These are phyloP conservation scores for Fraxinus quadrangulata DNA, from an alignment of 257 asterid genomes.

Conservation along the genomic window DNA sequence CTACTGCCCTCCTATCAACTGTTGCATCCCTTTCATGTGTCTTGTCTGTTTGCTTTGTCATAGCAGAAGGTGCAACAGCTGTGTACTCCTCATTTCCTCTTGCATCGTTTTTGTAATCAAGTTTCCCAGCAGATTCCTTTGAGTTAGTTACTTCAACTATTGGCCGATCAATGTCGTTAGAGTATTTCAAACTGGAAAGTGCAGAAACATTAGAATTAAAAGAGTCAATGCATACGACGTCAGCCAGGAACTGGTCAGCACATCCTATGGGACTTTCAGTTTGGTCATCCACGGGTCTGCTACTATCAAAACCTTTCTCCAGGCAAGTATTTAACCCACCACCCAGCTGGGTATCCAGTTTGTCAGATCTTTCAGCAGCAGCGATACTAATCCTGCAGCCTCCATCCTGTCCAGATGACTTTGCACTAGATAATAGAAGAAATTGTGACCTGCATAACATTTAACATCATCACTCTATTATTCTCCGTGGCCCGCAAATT, in stretches of 20 bases:
- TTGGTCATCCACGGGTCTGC: constrained; percentile 19
- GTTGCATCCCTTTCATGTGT: constrained; percentile 22
- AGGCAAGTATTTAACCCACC: constrained; percentile 24
- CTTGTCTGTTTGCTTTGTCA: constrained; percentile 33
- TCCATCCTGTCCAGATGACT: constrained; percentile 32
- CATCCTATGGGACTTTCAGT: constrained; percentile 34
- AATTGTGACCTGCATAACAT: constrained; percentile 39
- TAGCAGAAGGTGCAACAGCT: constrained; percentile 27
- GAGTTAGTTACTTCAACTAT: constrained; percentile 27
- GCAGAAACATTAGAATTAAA: constrained; percentile 27
- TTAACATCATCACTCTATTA: constrained; percentile 20
- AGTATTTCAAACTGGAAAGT: constrained; percentile 19
- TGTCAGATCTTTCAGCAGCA: constrained; percentile 28
- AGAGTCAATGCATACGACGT: constrained; percentile 34
- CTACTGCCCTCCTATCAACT: constrained; percentile 24
- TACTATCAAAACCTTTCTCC: constrained; percentile 25
- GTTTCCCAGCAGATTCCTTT: constrained; percentile 25
- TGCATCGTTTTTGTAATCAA: constrained; percentile 12
- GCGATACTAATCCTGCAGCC: constrained; percentile 23
- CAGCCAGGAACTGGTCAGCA: constrained; percentile 42
- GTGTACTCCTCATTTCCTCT: constrained; percentile 24
- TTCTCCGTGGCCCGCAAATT: constrained; percentile 3
- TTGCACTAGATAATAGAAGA: constrained; percentile 30
- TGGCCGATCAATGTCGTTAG: constrained; percentile 33
- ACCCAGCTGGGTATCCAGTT: constrained; percentile 21